phyloP scores from a whole-genome alignment of 495 filamentous ascomycete species.

The Wilcoxina mikolae region DNA sequence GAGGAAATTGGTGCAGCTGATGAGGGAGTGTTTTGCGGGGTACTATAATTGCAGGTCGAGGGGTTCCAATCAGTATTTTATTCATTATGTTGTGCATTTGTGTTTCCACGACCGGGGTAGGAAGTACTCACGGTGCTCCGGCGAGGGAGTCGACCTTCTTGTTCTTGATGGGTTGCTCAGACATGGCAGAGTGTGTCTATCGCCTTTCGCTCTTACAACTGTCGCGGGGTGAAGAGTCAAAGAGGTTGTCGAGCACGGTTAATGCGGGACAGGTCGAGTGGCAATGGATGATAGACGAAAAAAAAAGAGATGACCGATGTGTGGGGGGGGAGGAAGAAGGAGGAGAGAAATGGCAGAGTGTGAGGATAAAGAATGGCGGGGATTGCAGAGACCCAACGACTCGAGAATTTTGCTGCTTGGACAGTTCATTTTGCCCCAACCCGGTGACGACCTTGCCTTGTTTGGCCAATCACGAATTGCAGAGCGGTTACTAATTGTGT shows the following conservation, averaged over 20 bases:
- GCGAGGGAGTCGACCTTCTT: slow-evolving; percentile 63
- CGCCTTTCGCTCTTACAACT: too few relatives aligned
- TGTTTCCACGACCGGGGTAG: slow-evolving; percentile 10
- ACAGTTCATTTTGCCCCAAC: neutral
- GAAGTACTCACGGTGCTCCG: slow-evolving; percentile 60
- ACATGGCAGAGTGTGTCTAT: too few relatives aligned
- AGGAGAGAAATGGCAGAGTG: too few relatives aligned
- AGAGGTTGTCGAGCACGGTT: too few relatives aligned
- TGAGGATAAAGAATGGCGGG: neutral
- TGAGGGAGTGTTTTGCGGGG: slow-evolving; percentile 90
- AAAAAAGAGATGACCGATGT: slow-evolving; percentile 5
- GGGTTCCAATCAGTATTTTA: slow-evolving; percentile 13
- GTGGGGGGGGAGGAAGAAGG: neutral
- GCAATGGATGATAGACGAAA: neutral
- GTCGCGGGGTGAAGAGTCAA: slow-evolving; percentile 26
- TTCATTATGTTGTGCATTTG: slow-evolving; percentile 25
- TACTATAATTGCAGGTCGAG: slow-evolving; percentile 37
- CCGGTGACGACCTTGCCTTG: neutral
- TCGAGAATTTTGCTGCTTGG: neutral
- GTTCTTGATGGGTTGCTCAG: slow-evolving; percentile 69
- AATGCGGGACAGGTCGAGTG: too few relatives aligned
- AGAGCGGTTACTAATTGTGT: neutral
- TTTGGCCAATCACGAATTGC: neutral
- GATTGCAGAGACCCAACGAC: neutral
- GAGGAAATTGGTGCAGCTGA: slow-evolving; percentile 94